Percentiles rank a stretch among this genome's conserved stretches.
Conservation (phyloP, 2,329 filamentous ascomycete genomes). For the Phyllosticta paracitricarpa region DNA sequence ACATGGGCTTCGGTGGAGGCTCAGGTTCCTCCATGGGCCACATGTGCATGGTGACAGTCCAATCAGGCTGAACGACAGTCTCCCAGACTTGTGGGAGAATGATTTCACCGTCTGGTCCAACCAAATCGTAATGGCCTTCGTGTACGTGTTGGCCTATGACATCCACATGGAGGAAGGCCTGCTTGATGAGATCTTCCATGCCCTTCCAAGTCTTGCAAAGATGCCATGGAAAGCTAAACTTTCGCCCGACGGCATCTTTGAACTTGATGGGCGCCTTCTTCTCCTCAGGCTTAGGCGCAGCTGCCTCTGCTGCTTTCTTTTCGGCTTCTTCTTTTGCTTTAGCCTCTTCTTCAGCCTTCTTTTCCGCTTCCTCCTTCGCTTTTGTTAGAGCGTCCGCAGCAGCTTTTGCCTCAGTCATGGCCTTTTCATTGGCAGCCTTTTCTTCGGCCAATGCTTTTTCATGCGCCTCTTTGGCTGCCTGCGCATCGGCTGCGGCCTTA, state of each 20-base stretch:
- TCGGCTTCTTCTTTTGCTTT: slow-evolving; percentile 29
- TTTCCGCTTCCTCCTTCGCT: slow-evolving; percentile 40
- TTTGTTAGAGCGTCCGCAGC: slow-evolving; percentile 45
- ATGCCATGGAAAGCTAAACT: slow-evolving; percentile 86
- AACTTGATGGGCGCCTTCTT: slow-evolving; percentile 71
- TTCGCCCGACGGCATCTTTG: slow-evolving; percentile 83
- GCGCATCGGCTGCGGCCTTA: slow-evolving; percentile 21
- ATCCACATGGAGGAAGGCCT: slow-evolving; percentile 40
- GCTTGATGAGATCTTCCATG: slow-evolving; percentile 40
- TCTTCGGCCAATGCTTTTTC: slow-evolving; percentile 19
- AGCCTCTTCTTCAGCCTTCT: slow-evolving; percentile 39
- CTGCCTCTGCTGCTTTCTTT: slow-evolving; percentile 32
- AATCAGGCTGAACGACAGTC: slow-evolving; percentile 37
- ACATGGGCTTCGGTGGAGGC: slow-evolving; percentile 3
- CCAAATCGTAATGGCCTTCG: slow-evolving; percentile 38
- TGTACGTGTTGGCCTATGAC: slow-evolving; percentile 36
- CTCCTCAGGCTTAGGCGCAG: slow-evolving; percentile 39
- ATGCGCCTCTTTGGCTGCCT: slow-evolving; percentile 18
- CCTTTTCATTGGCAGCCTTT: slow-evolving; percentile 15
- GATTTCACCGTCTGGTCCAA: slow-evolving; percentile 39
- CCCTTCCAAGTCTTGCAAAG: slow-evolving; percentile 70
- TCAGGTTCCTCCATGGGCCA: slow-evolving; percentile 35
- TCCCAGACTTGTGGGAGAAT: slow-evolving; percentile 42
- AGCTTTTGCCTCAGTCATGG: slow-evolving; percentile 37
- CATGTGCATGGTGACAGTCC: slow-evolving; percentile 40